Conservation (phyloP, 345 rosid species). For the Corchorus capsularis region DNA sequence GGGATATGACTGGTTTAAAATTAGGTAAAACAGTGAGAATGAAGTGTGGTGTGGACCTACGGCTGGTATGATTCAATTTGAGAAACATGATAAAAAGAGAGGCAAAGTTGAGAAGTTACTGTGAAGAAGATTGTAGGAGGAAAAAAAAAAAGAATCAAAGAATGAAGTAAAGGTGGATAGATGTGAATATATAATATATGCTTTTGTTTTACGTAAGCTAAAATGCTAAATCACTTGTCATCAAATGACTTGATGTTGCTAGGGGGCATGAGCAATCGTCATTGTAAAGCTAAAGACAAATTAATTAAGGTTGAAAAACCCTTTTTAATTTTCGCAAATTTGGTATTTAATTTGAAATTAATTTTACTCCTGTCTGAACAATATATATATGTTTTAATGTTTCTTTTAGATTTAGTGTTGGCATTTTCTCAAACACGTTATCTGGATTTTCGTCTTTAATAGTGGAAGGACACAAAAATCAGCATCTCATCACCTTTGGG, state of each 20-base stretch:
- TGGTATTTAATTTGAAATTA: too few species aligned
- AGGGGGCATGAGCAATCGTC: not conserved
- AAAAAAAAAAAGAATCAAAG: not conserved
- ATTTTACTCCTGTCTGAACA: not conserved
- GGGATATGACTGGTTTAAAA: too few species aligned
- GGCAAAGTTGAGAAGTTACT: slow-evolving; percentile 19
- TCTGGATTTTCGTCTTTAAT: not conserved
- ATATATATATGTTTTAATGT: not conserved
- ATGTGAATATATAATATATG: not conserved
- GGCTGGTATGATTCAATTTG: not conserved
- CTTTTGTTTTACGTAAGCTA: slow-evolving; percentile 12
- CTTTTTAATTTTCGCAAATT: not conserved
- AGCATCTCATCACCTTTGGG: not conserved
- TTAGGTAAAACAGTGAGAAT: too few species aligned
- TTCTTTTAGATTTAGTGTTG: not conserved
- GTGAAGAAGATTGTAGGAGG: slow-evolving; percentile 27
- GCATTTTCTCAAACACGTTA: not conserved
- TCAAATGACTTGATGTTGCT: slow-evolving; percentile 2
- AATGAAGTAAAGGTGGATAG: not conserved
- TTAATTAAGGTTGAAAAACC: not conserved
- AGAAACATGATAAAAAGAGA: not conserved
- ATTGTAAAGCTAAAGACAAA: slow-evolving; percentile 8
- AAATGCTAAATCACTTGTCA: slow-evolving; percentile 17
- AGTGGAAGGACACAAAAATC: not conserved
- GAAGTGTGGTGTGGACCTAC: not conserved